phyloP scores from a whole-genome alignment of 306 rosid genomes.

The Prunus padus region DNA sequence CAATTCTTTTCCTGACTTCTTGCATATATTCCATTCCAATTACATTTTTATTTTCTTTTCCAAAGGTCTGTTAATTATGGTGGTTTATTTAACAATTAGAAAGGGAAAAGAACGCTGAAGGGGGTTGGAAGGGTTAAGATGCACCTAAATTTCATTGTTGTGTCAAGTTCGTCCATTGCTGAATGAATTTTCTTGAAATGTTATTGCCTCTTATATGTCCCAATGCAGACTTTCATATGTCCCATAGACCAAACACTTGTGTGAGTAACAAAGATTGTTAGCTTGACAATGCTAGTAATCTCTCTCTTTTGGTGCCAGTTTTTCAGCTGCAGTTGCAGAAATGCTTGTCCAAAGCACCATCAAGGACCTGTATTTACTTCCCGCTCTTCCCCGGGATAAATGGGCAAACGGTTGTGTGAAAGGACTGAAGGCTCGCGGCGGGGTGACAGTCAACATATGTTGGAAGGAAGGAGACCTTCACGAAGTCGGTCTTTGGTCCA shows the following conservation, averaged over 20 bases:
- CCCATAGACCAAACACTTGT: neutral
- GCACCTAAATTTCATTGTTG: too few species aligned
- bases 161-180: neutral
- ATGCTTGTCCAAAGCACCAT: slow-evolving; percentile 82
- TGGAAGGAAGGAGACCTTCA: slow-evolving; percentile 73
- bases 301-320: slow-evolving; percentile 30
- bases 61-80: too few species aligned
- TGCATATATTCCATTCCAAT: too few species aligned
- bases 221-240: neutral
- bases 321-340: slow-evolving; percentile 69
- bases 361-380: slow-evolving; percentile 70
- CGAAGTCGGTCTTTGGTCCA: slow-evolving; percentile 73
- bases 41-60: neutral
- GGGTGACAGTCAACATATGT: slow-evolving; percentile 69
- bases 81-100: too few species aligned
- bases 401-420: slow-evolving; percentile 82
- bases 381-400: slow-evolving; percentile 74
- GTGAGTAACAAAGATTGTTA: neutral
- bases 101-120: too few species aligned
- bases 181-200: neutral
- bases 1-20: neutral
- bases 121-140: too few species aligned
- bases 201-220: neutral
- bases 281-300: neutral
- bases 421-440: slow-evolving; percentile 79